Conservation (phyloP, 306 rosid genomes). For the Dryas drummondii region DNA sequence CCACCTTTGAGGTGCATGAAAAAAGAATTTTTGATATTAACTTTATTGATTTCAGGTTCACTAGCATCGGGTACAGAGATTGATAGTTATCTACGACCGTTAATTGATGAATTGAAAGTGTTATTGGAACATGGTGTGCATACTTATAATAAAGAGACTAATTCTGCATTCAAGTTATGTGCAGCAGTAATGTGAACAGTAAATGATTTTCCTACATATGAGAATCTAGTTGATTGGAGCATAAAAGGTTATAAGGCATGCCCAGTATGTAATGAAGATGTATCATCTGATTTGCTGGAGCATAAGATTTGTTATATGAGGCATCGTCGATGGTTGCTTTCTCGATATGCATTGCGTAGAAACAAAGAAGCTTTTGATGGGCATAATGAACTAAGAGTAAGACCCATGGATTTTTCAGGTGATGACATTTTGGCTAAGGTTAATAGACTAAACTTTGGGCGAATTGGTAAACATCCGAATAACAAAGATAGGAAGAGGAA, state of each 20-base stretch:
- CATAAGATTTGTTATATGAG: background rate
- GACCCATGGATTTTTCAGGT: no score
- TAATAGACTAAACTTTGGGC: background rate
- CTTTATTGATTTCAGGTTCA: background rate
- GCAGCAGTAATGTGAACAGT: constrained; percentile 4
- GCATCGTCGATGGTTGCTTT: background rate
- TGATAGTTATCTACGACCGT: background rate
- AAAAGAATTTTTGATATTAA: background rate
- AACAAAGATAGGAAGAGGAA: background rate
- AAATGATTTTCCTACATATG: background rate
- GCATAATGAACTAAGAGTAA: background rate
- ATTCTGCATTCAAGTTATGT: background rate
- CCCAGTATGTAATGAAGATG: background rate
- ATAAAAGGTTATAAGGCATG: background rate
- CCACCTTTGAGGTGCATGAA: constrained; percentile 6
- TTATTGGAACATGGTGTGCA: background rate
- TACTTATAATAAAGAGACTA: background rate
- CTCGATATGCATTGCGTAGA: background rate
- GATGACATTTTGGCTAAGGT: background rate
- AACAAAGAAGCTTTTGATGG: background rate
- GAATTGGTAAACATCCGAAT: background rate
- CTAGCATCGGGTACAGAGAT: background rate
- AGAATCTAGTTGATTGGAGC: background rate
- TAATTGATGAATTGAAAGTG: constrained; percentile 1
- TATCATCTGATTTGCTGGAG: background rate